Evolutionary conservation across 257 asterid genomes (phyloP), one percentile per base, ranked within the genome.

Genomic region (Agastache rugosa): DNA sequence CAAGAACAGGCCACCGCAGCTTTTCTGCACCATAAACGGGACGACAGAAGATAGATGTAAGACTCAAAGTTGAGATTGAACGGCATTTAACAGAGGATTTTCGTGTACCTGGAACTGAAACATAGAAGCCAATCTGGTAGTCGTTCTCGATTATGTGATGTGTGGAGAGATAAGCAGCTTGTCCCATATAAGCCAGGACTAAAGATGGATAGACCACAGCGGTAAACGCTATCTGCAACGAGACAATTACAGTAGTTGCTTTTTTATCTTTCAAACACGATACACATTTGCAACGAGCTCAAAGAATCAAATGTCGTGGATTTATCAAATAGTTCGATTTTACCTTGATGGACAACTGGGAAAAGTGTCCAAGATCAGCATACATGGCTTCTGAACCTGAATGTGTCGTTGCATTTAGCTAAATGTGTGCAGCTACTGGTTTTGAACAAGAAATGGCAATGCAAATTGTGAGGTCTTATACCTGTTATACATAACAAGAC

Each of bases 301-400:
- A 4, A 56, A 23, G 17, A 23, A 56, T 16, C 56, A 22, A 14
- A 45, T 16, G n/a, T 4, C 51, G 7, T 14, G 17, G 51, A 14
- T 12, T 5, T 55, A 22, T 22, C n/a, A 7, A 53, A 55, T 20
- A 55, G n/a, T 17, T 63, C 5, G 17, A 20, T 37, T 50, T 74
- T 82, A 93, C 98, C 96, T 89, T 83, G 81, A 93, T 91, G 66
- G 97, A 91, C 83, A 91, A 27, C 89, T 91, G 96, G 0, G 98
- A 93, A 63, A 93, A 93, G 80, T 93, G 98, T 59, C 98, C 98
- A 77, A 91, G 98, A 84, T 93, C 98, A 35, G 98, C 98, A 80
- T 78, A 91, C 98, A 93, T 93, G 47, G 98, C 97, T 78, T 93
- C 98, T 0, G 98, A 93, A 78, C 98, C 98, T 89, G 86, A 70